These are phyloP conservation scores for Aphanomyces cochlioides DNA, from an alignment of 352 stramenopile species.

Conservation along the genomic window DNA sequence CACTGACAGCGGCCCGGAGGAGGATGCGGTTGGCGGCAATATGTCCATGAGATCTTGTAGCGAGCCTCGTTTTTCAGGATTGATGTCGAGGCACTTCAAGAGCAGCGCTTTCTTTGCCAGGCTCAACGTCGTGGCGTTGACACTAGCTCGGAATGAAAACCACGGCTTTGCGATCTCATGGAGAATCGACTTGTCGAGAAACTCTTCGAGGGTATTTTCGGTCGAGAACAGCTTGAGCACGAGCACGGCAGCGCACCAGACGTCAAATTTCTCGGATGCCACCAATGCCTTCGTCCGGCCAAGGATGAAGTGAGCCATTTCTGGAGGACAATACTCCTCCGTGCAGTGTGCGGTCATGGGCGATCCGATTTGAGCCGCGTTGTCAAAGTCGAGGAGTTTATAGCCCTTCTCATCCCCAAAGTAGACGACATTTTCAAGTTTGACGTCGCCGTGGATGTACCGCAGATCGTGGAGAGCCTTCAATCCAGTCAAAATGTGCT, in stretches of 20 bases:
- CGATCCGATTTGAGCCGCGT: background rate
- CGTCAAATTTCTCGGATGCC: background rate
- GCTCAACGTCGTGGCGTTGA: background rate
- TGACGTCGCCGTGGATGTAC: constrained; percentile 6
- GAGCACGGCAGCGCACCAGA: background rate
- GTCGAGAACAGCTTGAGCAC: background rate
- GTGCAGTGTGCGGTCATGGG: background rate
- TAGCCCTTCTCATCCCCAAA: background rate
- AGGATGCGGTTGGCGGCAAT: background rate
- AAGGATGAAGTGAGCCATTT: background rate
- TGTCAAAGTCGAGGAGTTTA: constrained; percentile 3
- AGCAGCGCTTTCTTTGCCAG: background rate
- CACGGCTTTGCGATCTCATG: background rate
- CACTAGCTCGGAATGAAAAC: background rate
- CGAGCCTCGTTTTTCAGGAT: background rate
- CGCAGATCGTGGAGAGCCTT: background rate
- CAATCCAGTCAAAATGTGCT: background rate
- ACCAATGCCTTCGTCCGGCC: background rate
- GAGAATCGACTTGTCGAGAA: background rate
- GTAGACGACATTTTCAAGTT: constrained; percentile 9
- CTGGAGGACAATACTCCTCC: background rate
- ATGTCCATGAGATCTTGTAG: background rate
- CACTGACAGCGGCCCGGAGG: background rate
- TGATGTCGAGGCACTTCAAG: background rate
- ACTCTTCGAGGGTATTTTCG: background rate